Percentiles rank a stretch among this genome's conserved stretches.
phyloP scores from a whole-genome alignment of 805 yeast species.

The Jamesozyma jinghongensis region DNA sequence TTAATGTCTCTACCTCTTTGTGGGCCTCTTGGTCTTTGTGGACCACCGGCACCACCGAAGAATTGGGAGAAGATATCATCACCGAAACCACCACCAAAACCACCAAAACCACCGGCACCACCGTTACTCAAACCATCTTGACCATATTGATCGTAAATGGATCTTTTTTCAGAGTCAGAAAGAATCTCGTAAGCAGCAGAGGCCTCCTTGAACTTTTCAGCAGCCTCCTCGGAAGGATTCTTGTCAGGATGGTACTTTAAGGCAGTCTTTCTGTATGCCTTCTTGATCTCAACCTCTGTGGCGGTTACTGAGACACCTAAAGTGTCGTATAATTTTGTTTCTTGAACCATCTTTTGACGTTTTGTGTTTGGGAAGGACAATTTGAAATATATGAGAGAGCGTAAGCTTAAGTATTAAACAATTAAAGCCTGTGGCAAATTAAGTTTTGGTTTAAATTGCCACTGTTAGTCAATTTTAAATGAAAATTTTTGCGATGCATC shows the following conservation, averaged over 20 bases:
- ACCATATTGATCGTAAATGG: constrained; percentile 81
- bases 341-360: constrained; percentile 56
- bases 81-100: constrained; percentile 36
- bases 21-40: constrained; percentile 72
- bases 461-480: too few relatives aligned
- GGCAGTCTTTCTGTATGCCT: constrained; percentile 76
- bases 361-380: constrained; percentile 4
- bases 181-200: constrained; percentile 84
- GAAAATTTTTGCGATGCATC: too few relatives aligned
- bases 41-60: constrained; percentile 66
- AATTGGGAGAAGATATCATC: constrained; percentile 50
- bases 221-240: constrained; percentile 73
- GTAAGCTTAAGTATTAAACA: too few relatives aligned
- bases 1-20: constrained; percentile 83
- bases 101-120: constrained; percentile 61
- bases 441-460: too few relatives aligned
- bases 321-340: constrained; percentile 65
- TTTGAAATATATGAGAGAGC: background rate
- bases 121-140: constrained; percentile 83
- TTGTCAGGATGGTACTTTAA: constrained; percentile 79
- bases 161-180: constrained; percentile 82
- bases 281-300: constrained; percentile 61
- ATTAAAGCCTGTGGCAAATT: too few relatives aligned
- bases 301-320: constrained; percentile 67
- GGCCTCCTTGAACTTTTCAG: constrained; percentile 89